A percentile compares a stretch with the other conserved stretches of the same genome.
Evolutionary conservation across 768 basidiomycete species (phyloP).

Genomic region (Naganishia randhawae): DNA sequence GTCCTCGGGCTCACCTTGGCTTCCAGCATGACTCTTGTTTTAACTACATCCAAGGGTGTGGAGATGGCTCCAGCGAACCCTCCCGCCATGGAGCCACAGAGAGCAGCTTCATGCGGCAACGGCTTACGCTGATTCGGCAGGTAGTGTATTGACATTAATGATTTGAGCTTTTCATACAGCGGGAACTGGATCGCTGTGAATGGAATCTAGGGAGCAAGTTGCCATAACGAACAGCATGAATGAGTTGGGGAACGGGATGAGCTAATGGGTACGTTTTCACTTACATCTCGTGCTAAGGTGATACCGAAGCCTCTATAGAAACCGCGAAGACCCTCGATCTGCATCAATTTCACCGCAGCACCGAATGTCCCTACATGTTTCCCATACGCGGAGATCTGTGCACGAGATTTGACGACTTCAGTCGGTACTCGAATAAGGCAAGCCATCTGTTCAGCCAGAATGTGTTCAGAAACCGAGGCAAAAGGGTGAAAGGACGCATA

Average conservation of each 20-base stretch:
- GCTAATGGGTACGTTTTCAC: constrained; percentile 32
- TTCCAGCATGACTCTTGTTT: constrained; percentile 95
- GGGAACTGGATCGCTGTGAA: constrained; percentile 96
- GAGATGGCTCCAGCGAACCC: constrained; percentile 83
- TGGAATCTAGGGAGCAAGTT: constrained; percentile 65
- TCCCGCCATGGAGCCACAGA: constrained; percentile 87
- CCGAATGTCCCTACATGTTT: constrained; percentile 38
- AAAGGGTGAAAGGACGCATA: neutral
- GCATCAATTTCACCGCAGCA: constrained; percentile 48
- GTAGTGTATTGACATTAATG: constrained; percentile 57
- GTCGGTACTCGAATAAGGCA: constrained; percentile 92
- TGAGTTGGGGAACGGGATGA: no score
- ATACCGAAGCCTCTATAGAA: constrained; percentile 85
- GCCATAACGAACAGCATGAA: neutral
- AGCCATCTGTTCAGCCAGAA: no score
- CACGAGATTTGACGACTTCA: constrained; percentile 90
- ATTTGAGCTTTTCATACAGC: constrained; percentile 82
- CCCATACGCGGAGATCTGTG: constrained; percentile 77
- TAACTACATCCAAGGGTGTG: constrained; percentile 92
- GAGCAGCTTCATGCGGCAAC: constrained; percentile 56
- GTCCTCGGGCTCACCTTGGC: constrained; percentile 59
- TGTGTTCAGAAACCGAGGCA: no score
- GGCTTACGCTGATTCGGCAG: constrained; percentile 57
- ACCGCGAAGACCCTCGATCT: constrained; percentile 65
- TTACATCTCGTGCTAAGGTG: constrained; percentile 68